Base-by-base conservation (phyloP, 768 basidiomycete genomes). In the Lyophyllum decastes region DNA sequence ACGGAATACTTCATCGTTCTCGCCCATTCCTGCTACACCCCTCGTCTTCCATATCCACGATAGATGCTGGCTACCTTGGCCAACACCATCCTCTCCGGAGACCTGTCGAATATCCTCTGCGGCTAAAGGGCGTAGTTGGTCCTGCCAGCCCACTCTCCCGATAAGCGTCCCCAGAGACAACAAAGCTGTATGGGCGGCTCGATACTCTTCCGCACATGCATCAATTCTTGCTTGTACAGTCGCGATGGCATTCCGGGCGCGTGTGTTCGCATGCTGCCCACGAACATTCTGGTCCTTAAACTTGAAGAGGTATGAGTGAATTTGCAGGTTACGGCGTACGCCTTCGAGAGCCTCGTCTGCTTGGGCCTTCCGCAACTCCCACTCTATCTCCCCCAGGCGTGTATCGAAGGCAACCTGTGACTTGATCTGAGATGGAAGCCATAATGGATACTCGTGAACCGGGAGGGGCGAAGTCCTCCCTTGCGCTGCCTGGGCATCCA, bases 41-140 rank as follows among this genome's bases (percentile, higher is more conserved):
- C 38, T 17, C 7, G 44, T 53, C 22, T 26, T 52, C 58, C 57
- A 62, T 24, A 62, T 62, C 61, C 61, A 62, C 7, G 53, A 61
- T 24, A 58, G 21, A 21, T 41, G 47, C 27, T 21, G 35, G 26
- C 34, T 44, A n/a, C 61, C 61, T 12, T 58, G 30, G 57, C 1
- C 53, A 62, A 43, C 25, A 16, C 24, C 40, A 45, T 26, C 34
- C 33, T 21, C 49, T 38, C 52, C 50, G 0, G 49, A 45, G 4
- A 58, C 17, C n/a, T 58, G 50, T 24, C 51, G 44, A 17, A 58
- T 35, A 43, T 58, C 50, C 9, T 7, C 33, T 2, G 4, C 10
- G 19, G 34, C 24, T 44, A 58, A 49, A 1, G 49, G 49, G 4
- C 26, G 57, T 2, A 52, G 24, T 8, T 52, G 16, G 10, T 38